These are phyloP conservation scores for Phialophora macrospora DNA, from an alignment of 2,329 filamentous ascomycete genomes.

Conservation along the genomic window DNA sequence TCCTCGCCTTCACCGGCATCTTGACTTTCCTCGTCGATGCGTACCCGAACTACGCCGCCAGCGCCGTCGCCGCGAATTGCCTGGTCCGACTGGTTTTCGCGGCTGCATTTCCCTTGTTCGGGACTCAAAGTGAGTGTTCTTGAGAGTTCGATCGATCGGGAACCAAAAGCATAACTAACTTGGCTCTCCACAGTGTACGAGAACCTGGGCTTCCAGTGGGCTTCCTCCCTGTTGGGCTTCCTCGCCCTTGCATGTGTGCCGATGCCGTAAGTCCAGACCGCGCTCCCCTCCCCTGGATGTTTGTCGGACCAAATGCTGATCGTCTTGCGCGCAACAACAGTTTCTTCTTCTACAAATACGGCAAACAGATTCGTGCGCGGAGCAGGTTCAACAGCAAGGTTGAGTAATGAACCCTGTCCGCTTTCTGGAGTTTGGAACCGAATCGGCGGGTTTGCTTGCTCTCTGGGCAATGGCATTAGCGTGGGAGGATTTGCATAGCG, in stretches of 20 bases:
- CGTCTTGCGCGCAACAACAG: conserved; percentile 48
- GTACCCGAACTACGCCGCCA: conserved; percentile 53
- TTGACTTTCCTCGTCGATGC: conserved; percentile 82
- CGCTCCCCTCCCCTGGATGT: background rate
- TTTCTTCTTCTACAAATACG: conserved; percentile 52
- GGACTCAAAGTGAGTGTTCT: conserved; percentile 55
- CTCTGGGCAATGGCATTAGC: no score
- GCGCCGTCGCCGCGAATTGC: conserved; percentile 79
- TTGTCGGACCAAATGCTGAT: background rate
- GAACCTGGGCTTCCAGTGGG: conserved; percentile 54
- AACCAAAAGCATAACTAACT: background rate
- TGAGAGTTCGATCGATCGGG: background rate
- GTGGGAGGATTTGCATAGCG: no score
- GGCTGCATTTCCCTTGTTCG: conserved; percentile 76
- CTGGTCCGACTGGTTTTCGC: conserved; percentile 78
- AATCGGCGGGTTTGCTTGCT: no score
- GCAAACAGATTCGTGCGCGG: conserved; percentile 49
- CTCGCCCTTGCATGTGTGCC: conserved; percentile 52
- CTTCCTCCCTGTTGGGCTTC: conserved; percentile 51
- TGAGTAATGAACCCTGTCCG: background rate
- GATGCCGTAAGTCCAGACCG: conserved; percentile 43
- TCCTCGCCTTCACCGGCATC: conserved; percentile 57
- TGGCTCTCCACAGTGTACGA: conserved; percentile 48
- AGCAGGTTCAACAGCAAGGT: conserved; percentile 23
- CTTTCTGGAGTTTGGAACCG: no score